These are phyloP conservation scores for Crucibulum laeve DNA, from an alignment of 768 basidiomycete species.

Conservation along the genomic window DNA sequence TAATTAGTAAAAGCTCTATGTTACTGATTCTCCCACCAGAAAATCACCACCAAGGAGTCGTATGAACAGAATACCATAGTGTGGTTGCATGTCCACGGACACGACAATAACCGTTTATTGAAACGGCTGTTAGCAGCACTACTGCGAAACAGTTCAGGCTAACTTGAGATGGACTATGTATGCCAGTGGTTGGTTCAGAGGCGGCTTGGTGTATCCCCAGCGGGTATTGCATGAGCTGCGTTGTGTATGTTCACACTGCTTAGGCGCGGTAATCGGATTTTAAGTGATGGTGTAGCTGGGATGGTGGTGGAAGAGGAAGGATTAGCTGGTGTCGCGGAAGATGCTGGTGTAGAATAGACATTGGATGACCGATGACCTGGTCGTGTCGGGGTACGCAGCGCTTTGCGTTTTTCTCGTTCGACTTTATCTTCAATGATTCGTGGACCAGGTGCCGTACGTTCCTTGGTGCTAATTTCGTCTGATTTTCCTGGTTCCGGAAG, in stretches of 20 bases:
- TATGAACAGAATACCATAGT: too few relatives aligned
- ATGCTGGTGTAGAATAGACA: slow-evolving; percentile 12
- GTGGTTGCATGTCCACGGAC: too few relatives aligned
- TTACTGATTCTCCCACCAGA: too few relatives aligned
- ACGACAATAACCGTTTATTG: too few relatives aligned
- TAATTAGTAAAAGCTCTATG: too few relatives aligned
- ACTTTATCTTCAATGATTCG: slow-evolving; percentile 14
- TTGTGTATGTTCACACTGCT: slow-evolving; percentile 14
- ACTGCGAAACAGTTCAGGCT: too few relatives aligned
- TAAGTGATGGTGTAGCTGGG: slow-evolving; percentile 44
- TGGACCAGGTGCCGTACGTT: not conserved
- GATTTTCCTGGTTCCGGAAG: slow-evolving; percentile 14
- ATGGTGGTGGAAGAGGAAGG: slow-evolving; percentile 19
- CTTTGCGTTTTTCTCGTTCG: slow-evolving; percentile 21
- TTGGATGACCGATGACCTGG: slow-evolving; percentile 10
- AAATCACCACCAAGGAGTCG: too few relatives aligned
- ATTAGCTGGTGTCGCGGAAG: slow-evolving; percentile 14
- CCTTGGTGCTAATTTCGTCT: slow-evolving; percentile 7
- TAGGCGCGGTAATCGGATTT: slow-evolving; percentile 51
- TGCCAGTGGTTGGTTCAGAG: too few relatives aligned
- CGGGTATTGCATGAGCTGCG: not conserved
- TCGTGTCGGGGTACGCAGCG: slow-evolving; percentile 25
- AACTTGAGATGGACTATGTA: too few relatives aligned
- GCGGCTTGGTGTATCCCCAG: too few relatives aligned
- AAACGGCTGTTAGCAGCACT: too few relatives aligned